phyloP scores from a whole-genome alignment of 1,139 yeast species.

The Diutina pseudorugosa region DNA sequence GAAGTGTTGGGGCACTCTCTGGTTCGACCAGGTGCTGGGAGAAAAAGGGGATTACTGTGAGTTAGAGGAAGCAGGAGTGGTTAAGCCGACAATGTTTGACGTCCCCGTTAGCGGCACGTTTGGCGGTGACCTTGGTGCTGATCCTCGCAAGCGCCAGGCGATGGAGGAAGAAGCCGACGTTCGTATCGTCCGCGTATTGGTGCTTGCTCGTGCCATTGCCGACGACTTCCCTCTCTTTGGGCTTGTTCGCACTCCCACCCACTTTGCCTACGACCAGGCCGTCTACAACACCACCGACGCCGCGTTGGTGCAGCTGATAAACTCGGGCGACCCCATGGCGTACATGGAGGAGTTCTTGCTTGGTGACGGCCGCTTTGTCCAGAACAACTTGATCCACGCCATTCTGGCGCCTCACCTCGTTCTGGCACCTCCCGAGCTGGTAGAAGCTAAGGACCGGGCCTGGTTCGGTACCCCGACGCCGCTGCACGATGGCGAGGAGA shows the following conservation, averaged over 20 bases:
- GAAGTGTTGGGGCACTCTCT: slow-evolving; percentile 77
- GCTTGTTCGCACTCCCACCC: slow-evolving; percentile 28
- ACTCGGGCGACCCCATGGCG: not conserved
- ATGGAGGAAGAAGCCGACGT: slow-evolving; percentile 29
- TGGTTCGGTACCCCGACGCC: slow-evolving; percentile 12
- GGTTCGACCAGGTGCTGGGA: slow-evolving; percentile 48
- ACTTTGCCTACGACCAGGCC: slow-evolving; percentile 14
- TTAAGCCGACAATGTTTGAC: slow-evolving; percentile 44
- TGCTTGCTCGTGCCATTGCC: slow-evolving; percentile 38
- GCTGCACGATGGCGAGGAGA: slow-evolving; percentile 7
- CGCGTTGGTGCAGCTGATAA: not conserved
- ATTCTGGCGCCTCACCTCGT: slow-evolving; percentile 13
- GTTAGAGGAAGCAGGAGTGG: slow-evolving; percentile 45
- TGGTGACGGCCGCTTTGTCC: slow-evolving; percentile 29
- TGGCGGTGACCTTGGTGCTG: not conserved
- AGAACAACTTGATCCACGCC: slow-evolving; percentile 27
- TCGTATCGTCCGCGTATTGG: slow-evolving; percentile 37
- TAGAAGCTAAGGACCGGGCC: slow-evolving; percentile 11
- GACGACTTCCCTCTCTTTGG: slow-evolving; percentile 41
- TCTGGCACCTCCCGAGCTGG: slow-evolving; percentile 4
- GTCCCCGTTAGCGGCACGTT: slow-evolving; percentile 52
- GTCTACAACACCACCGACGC: slow-evolving; percentile 19
- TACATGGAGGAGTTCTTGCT: not conserved
- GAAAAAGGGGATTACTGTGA: slow-evolving; percentile 41
- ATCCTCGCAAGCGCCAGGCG: slow-evolving; percentile 9